Evolutionary conservation across 208 protist genomes (phyloP).

Genomic region (Acanthamoeba culbertsoni): DNA sequence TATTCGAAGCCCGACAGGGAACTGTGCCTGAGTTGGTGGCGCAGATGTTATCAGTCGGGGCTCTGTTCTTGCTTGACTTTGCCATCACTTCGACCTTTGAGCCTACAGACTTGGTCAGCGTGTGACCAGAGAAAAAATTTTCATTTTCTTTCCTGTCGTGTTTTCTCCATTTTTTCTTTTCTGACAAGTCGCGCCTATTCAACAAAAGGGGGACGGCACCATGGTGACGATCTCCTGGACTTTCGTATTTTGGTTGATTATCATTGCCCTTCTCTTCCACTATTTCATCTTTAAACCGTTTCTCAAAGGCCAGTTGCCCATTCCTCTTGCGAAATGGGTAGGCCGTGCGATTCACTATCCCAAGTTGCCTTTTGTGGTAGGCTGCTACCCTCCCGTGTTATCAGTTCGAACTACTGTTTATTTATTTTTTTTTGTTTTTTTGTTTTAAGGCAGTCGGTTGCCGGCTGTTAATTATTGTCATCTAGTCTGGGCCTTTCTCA

Average conservation of each 20-base stretch:
- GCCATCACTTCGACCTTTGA: not conserved
- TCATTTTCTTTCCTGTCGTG: not conserved
- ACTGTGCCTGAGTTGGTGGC: not conserved
- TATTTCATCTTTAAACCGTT: constrained; percentile 42
- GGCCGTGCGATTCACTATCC: constrained; percentile 25
- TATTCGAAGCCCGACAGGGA: no score
- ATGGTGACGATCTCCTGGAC: not conserved
- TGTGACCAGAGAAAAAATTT: not conserved
- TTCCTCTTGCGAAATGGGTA: constrained; percentile 20
- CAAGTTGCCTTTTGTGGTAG: constrained; percentile 56
- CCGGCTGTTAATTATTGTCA: not conserved
- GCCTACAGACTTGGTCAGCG: not conserved
- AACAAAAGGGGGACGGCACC: not conserved
- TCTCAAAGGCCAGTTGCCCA: constrained; percentile 26
- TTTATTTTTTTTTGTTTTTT: not conserved
- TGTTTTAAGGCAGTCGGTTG: not conserved
- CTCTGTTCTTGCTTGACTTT: not conserved
- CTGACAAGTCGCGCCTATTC: not conserved
- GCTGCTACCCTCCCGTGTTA: not conserved
- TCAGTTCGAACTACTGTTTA: not conserved
- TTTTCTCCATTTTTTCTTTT: not conserved
- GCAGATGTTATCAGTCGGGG: not conserved
- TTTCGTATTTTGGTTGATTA: not conserved
- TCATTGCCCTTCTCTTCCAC: not conserved
- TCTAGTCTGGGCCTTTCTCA: not conserved